These are phyloP conservation scores for Trichoderma brevicompactum DNA, from an alignment of 2,329 filamentous ascomycete genomes.

Conservation along the genomic window DNA sequence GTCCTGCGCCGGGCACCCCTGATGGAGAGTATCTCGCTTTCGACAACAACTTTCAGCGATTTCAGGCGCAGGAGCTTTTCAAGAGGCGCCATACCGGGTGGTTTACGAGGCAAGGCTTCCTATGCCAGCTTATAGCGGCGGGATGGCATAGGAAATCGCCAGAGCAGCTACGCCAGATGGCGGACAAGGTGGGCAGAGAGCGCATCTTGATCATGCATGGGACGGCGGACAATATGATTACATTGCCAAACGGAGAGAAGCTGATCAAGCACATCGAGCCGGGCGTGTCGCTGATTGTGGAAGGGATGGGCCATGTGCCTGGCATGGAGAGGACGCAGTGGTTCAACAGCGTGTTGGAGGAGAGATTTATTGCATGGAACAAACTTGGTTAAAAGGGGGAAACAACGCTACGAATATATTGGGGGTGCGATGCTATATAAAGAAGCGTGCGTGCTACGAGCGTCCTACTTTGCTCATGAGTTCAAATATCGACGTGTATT, in stretches of 20 bases:
- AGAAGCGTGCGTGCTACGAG: not conserved
- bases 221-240: conserved; percentile 76
- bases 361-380: conserved; percentile 58
- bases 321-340: conserved; percentile 71
- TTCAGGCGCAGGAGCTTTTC: conserved; percentile 75
- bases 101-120: conserved; percentile 70
- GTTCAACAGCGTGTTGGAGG: conserved; percentile 68
- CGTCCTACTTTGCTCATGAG: not conserved
- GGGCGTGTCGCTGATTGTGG: conserved; percentile 63
- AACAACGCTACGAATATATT: not conserved
- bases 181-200: conserved; percentile 69
- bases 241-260: conserved; percentile 68
- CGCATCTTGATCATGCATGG: conserved; percentile 81
- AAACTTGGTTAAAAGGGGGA: conserved; percentile 41
- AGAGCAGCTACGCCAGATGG: conserved; percentile 66
- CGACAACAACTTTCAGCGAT: conserved; percentile 78
- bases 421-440: not conserved
- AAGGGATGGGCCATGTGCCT: conserved; percentile 76
- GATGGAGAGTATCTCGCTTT: conserved; percentile 58
- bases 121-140: conserved; percentile 77
- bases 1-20: conserved; percentile 36
- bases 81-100: conserved; percentile 66
- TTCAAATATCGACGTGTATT: not conserved
- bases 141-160: conserved; percentile 78
- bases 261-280: conserved; percentile 69